These are phyloP conservation scores for Hanseniaspora singularis DNA, from an alignment of 805 yeast species.

Conservation along the genomic window DNA sequence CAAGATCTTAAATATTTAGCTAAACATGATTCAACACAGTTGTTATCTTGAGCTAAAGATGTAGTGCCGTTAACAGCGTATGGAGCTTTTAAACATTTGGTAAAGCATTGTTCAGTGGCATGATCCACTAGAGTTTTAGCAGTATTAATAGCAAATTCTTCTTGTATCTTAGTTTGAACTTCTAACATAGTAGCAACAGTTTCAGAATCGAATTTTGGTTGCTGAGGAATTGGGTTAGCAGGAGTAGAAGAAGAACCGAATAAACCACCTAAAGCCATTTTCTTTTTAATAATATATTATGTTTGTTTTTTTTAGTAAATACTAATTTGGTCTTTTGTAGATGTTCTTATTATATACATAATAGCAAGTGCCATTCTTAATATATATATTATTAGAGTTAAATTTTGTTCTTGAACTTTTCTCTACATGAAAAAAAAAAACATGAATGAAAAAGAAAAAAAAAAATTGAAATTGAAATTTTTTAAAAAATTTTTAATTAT, in stretches of 20 bases:
- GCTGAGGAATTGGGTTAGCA: slow-evolving; percentile 19
- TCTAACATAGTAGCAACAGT: slow-evolving; percentile 31
- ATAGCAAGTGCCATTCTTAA: too few relatives aligned
- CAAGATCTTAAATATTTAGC: slow-evolving; percentile 84
- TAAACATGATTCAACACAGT: slow-evolving; percentile 65
- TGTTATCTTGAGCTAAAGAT: slow-evolving; percentile 12
- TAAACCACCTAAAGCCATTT: slow-evolving; percentile 26
- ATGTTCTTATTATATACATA: neutral
- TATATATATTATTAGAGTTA: too few relatives aligned
- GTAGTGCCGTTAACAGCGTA: slow-evolving; percentile 43
- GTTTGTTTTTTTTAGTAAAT: neutral
- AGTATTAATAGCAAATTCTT: slow-evolving; percentile 82
- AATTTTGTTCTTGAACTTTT: too few relatives aligned
- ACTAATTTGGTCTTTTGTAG: neutral
- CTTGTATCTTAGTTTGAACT: slow-evolving; percentile 57
- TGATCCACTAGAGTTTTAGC: slow-evolving; percentile 79
- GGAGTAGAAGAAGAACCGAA: slow-evolving; percentile 24
- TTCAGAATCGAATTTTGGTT: slow-evolving; percentile 17
- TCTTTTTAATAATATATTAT: neutral
- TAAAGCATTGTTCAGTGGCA: slow-evolving; percentile 77
- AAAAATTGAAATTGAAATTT: too few relatives aligned
- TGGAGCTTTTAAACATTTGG: slow-evolving; percentile 60
- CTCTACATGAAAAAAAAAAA: too few relatives aligned
- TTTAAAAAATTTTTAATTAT: too few relatives aligned
- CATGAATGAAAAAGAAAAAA: too few relatives aligned